Conservation (phyloP, 1,284 basidiomycete genomes). For the Cystobasidiaceae sp. region DNA sequence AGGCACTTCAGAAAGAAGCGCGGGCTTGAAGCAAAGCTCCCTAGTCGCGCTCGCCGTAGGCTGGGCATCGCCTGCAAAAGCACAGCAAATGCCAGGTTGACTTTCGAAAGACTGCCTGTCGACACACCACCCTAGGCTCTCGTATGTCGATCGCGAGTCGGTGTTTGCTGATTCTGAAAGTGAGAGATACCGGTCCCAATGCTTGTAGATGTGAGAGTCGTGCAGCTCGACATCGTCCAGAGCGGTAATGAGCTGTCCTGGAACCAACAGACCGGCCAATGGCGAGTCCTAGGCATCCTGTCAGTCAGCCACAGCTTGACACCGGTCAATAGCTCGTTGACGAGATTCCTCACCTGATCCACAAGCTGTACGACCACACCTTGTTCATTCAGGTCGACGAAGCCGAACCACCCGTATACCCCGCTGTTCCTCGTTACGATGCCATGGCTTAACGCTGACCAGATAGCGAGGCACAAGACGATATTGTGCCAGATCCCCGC, state of each 20-base stretch:
- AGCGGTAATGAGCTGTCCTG: constrained; percentile 26
- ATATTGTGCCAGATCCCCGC: constrained; percentile 37
- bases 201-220: constrained; percentile 4
- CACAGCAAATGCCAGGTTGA: constrained; percentile 1
- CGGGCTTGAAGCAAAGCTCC: neutral
- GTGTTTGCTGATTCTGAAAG: neutral
- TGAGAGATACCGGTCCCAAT: constrained; percentile 22
- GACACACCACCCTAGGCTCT: constrained; percentile 18
- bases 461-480: constrained; percentile 4
- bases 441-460: neutral
- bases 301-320: neutral
- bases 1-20: neutral
- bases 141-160: neutral
- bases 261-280: neutral
- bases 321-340: neutral
- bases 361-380: constrained; percentile 13
- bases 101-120: neutral
- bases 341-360: neutral
- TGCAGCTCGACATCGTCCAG: constrained; percentile 37
- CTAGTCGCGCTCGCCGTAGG: neutral
- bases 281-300: constrained; percentile 3
- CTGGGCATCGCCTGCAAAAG: neutral
- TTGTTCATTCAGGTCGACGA: neutral
- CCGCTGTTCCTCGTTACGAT: neutral
- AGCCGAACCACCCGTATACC: neutral